Conservation (phyloP, 2,329 filamentous ascomycete genomes). For the Diaporthe vexans region DNA sequence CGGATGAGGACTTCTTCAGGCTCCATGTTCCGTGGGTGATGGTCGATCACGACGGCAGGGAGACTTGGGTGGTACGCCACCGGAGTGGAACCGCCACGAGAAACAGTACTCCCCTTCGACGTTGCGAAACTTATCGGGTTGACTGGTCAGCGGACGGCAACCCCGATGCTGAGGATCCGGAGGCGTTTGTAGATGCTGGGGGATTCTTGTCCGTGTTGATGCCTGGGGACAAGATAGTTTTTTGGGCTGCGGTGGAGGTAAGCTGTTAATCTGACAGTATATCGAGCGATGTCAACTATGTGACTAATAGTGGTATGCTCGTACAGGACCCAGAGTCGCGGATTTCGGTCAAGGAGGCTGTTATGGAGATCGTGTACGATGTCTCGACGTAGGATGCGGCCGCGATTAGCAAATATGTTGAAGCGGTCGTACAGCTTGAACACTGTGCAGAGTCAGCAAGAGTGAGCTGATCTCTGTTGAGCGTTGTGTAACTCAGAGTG, state of each 20-base stretch:
- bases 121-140: neutral
- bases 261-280: neutral
- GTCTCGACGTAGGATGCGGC: neutral
- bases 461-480: too few relatives aligned
- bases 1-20: too few relatives aligned
- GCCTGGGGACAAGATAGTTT: constrained; percentile 16
- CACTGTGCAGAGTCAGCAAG: too few relatives aligned
- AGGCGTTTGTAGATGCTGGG: neutral
- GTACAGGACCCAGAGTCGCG: constrained; percentile 12
- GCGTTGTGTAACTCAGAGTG: too few relatives aligned
- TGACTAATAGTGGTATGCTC: neutral
- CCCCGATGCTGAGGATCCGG: neutral
- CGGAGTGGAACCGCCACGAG: too few relatives aligned
- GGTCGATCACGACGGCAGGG: too few relatives aligned
- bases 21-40: too few relatives aligned
- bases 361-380: constrained; percentile 19
- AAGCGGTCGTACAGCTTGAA: too few relatives aligned
- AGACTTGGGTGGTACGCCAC: too few relatives aligned
- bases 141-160: neutral
- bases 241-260: constrained; percentile 28
- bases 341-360: constrained; percentile 1
- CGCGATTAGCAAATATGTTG: too few relatives aligned
- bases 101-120: too few relatives aligned
- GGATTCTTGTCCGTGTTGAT: constrained; percentile 2
- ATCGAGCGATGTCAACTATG: neutral